Percentiles rank a stretch among this genome's conserved stretches.
Evolutionary conservation across 192 early-diverging fungal species (phyloP).

Genomic region (Backusella tarrabulga): DNA sequence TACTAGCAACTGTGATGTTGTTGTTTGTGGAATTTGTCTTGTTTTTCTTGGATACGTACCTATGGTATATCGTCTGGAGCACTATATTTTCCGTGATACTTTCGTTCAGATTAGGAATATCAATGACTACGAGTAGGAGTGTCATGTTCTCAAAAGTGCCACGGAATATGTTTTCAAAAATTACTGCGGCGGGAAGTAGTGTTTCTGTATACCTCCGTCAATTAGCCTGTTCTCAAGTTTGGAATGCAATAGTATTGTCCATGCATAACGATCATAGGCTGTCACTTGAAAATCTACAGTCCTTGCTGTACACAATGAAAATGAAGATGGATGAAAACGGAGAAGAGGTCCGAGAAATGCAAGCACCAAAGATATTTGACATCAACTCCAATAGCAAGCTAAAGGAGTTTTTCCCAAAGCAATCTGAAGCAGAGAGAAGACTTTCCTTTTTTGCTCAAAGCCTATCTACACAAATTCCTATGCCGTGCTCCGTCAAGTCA

Average conservation of each 20-base stretch:
- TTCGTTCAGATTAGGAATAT: conserved; percentile 62
- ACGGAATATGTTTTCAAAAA: conserved; percentile 64
- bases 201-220: conserved; percentile 61
- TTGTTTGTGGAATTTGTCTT: conserved; percentile 60
- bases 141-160: conserved; percentile 63
- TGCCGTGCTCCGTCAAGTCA: conserved; percentile 60
- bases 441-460: conserved; percentile 74
- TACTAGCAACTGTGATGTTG: conserved; percentile 55
- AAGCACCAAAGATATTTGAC: conserved; percentile 18
- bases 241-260: conserved; percentile 69
- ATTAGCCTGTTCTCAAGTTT: conserved; percentile 68
- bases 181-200: conserved; percentile 53
- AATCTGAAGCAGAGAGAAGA: conserved; percentile 65
- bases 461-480: conserved; percentile 61
- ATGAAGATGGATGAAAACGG: conserved; percentile 47
- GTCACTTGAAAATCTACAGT: conserved; percentile 60
- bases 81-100: conserved; percentile 65
- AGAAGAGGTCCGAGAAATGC: conserved; percentile 7
- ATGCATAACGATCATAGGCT: conserved; percentile 69
- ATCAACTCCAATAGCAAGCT: conserved; percentile 41
- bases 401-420: conserved; percentile 42
- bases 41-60: conserved; percentile 73
- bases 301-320: conserved; percentile 57
- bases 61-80: conserved; percentile 75
- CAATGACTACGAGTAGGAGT: conserved; percentile 68